Evolutionary conservation across 768 basidiomycete genomes (phyloP), one percentile per base, ranked within the genome.

Genomic region (Cystobasidium onofrii): DNA sequence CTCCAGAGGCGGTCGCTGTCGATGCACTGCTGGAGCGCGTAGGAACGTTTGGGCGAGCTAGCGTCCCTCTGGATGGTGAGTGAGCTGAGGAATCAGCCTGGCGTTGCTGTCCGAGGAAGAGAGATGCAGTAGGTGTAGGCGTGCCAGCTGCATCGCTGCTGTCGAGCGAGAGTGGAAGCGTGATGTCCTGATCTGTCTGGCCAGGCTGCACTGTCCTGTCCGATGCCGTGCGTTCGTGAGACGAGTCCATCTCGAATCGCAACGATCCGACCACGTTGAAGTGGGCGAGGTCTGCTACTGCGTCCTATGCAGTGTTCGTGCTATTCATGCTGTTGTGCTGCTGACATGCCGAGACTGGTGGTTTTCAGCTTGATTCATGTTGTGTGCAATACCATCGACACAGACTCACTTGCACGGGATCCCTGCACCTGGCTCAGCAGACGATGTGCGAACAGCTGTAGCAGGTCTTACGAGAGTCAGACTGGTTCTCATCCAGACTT

Each of bases 71-170:
- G 57, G 25, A 9, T 4, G 17, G 57, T 20, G 25, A 27, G 17
- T 29, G 7, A n/a, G 20, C n/a, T 54, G 52, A 7, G 18, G 52
- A n/a, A 12, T 29, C 33, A 29, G 9, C 57, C 12, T 15, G 33
- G 4, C 20, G 57, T 20, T 60, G 57, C 20, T 34, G 25, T 6
- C 57, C 57, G 3, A 41, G 63, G 63, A 46, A 39, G 12, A 64
- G 7, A 18, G 63, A 31, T 10, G 63, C 63, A 67, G 65, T 67
- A 52, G 65, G 65, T 44, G 65, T 52, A 50, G 65, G 65, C 17
- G 65, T 43, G 46, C 41, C 39, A n/a, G 65, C 63, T 6, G 17
- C 25, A 64, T 64, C 63, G 39, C 25, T 64, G 25, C 43, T 64
- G 43, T 64, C 63, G 2, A 34, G 2, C n/a, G 31, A 12, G 4